Percentiles rank a stretch among this genome's conserved stretches.
Conservation (phyloP, 176 grass and related monocot species). For the Stipa capillata region DNA sequence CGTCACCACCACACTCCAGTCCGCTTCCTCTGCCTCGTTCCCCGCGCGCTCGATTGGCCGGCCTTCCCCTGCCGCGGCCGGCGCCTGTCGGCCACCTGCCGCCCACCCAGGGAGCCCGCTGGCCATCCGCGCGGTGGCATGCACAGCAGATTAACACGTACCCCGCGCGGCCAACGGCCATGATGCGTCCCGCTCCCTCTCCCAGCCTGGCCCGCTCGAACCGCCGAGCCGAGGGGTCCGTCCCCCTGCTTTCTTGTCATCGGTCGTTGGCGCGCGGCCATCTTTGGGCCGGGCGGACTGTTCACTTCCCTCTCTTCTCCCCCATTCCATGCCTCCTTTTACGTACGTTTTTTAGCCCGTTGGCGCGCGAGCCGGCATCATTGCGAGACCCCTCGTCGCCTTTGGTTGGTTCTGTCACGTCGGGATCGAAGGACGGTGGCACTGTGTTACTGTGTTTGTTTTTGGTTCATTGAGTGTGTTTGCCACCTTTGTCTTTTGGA, state of each 20-base stretch:
- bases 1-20: neutral
- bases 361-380: conserved; percentile 2
- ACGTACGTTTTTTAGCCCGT: neutral
- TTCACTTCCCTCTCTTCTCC: conserved; percentile 28
- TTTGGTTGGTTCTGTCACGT: conserved; percentile 5
- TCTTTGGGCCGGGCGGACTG: neutral
- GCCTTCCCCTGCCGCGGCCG: neutral
- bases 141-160: conserved; percentile 19
- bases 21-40: neutral
- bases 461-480: neutral
- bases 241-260: neutral
- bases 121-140: conserved; percentile 20
- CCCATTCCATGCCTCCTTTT: neutral
- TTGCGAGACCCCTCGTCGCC: neutral
- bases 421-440: neutral
- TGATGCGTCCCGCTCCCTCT: neutral
- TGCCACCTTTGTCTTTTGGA: neutral
- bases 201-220: neutral
- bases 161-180: conserved; percentile 8
- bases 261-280: neutral
- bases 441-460: neutral
- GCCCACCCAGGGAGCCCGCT: conserved; percentile 28
- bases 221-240: neutral
- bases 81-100: conserved; percentile 43
- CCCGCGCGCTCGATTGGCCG: neutral